Percentiles rank a stretch among this genome's conserved stretches.
Evolutionary conservation across 768 basidiomycete species (phyloP).

Genomic region (Lentinula boryana): DNA sequence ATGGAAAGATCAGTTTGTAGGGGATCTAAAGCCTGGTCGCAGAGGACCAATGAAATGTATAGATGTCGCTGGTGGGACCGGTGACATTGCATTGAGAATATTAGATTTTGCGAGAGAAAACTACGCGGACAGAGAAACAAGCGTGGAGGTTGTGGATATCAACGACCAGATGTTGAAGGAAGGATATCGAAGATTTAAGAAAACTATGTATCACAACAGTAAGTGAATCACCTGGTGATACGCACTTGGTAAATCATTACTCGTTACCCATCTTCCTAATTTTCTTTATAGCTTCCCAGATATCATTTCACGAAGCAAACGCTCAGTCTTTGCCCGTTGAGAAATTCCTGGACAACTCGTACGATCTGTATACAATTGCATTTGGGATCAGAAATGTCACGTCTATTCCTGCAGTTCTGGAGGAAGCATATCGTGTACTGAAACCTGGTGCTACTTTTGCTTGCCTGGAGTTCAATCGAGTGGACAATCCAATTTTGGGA

Average conservation of each 20-base stretch:
- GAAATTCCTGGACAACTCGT: conserved; percentile 73
- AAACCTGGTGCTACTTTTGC: conserved; percentile 96
- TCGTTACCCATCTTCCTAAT: too few species aligned
- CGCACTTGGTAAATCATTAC: too few species aligned
- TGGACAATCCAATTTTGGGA: conserved; percentile 80
- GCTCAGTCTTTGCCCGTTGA: conserved; percentile 71
- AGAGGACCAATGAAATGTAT: conserved; percentile 75
- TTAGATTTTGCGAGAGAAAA: conserved; percentile 87
- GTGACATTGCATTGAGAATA: conserved; percentile 93
- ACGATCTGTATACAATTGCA: conserved; percentile 97
- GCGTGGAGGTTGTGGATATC: conserved; percentile 88
- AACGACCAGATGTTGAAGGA: conserved; percentile 95
- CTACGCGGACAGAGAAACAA: conserved; percentile 84
- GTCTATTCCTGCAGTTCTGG: conserved; percentile 79
- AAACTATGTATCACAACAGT: conserved; percentile 99
- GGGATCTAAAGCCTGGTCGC: conserved; percentile 67
- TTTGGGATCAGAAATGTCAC: conserved; percentile 99
- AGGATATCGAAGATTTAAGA: conserved; percentile 84
- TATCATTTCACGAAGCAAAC: conserved; percentile 90
- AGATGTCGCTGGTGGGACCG: conserved; percentile 96
- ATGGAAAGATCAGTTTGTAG: conserved; percentile 93
- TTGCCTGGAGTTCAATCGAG: conserved; percentile 93
- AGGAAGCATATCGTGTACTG: conserved; percentile 87
- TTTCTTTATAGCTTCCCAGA: conserved; percentile 66
- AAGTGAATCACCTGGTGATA: conserved; percentile 18